Conservation (phyloP, 78 protist genomes). For the Dictyostelium intermedium region DNA sequence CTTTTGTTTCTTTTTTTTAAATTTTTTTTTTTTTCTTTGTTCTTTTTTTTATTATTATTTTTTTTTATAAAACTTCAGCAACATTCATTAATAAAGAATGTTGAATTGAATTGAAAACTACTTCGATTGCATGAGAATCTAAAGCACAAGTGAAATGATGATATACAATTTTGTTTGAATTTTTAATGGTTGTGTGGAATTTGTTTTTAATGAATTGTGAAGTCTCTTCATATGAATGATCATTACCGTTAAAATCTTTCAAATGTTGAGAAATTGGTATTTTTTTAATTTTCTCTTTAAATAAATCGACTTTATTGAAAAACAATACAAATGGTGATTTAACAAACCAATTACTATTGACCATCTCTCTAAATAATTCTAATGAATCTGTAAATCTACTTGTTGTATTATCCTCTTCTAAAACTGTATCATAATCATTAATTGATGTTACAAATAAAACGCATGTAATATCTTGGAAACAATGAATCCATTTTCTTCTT, state of each 20-base stretch:
- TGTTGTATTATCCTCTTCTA: slow-evolving; percentile 75
- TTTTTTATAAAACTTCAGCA: slow-evolving; percentile 5
- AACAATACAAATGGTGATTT: slow-evolving; percentile 79
- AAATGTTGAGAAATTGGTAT: slow-evolving; percentile 74
- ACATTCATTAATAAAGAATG: slow-evolving; percentile 9
- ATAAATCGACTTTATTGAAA: slow-evolving; percentile 89
- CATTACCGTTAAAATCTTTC: slow-evolving; percentile 64
- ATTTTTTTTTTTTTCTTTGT: not conserved
- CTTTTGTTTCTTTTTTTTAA: not conserved
- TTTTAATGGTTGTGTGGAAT: slow-evolving; percentile 14
- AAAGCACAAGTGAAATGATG: slow-evolving; percentile 86
- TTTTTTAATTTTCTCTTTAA: slow-evolving; percentile 83
- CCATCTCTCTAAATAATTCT: slow-evolving; percentile 81
- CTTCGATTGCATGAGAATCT: slow-evolving; percentile 74
- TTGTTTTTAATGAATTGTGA: slow-evolving; percentile 41
- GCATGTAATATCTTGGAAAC: slow-evolving; percentile 88
- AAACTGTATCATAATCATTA: slow-evolving; percentile 74
- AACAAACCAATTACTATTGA: slow-evolving; percentile 83
- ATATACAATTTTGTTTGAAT: slow-evolving; percentile 26
- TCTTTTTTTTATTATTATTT: not conserved
- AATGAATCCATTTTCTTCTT: slow-evolving; percentile 95
- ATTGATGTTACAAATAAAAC: slow-evolving; percentile 85
- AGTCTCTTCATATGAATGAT: slow-evolving; percentile 6
- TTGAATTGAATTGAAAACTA: slow-evolving; percentile 78
- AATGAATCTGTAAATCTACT: slow-evolving; percentile 80